A percentile compares a stretch with the other conserved stretches of the same genome.
Evolutionary conservation across 352 stramenopile species (phyloP).

Genomic region (Pythium oligandrum): DNA sequence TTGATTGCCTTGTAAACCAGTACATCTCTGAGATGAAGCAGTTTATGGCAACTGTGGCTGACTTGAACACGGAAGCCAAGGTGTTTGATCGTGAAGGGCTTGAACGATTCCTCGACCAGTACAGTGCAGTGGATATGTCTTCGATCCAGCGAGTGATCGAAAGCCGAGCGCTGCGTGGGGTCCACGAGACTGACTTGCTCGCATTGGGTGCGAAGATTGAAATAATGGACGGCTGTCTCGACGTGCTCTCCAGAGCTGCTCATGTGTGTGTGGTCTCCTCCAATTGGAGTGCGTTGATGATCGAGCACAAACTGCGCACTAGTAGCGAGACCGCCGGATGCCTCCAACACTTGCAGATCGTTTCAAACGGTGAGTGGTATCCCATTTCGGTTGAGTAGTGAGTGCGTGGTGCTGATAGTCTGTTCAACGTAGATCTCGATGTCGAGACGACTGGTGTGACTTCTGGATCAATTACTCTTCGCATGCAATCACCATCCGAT

Average conservation of each 20-base stretch:
- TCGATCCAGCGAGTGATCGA: slow-evolving; percentile 46
- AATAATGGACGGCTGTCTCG: slow-evolving; percentile 25
- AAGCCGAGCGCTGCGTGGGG: slow-evolving; percentile 26
- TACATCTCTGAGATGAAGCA: slow-evolving; percentile 25
- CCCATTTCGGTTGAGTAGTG: too few relatives aligned
- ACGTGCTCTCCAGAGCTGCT: slow-evolving; percentile 20
- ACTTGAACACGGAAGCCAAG: neutral
- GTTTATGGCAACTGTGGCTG: neutral
- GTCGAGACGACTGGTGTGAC: slow-evolving; percentile 30
- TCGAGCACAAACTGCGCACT: slow-evolving; percentile 11
- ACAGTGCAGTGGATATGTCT: slow-evolving; percentile 31
- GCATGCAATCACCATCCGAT: slow-evolving; percentile 49
- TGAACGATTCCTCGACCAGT: slow-evolving; percentile 35
- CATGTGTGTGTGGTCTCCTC: slow-evolving; percentile 44
- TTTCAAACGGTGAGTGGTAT: slow-evolving; percentile 42
- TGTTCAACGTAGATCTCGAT: slow-evolving; percentile 31
- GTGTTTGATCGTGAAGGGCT: slow-evolving; percentile 34
- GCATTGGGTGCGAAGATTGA: slow-evolving; percentile 9
- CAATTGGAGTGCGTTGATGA: slow-evolving; percentile 59
- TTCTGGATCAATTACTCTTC: slow-evolving; percentile 47
- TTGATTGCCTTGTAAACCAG: slow-evolving; percentile 29
- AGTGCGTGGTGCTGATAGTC: too few relatives aligned
- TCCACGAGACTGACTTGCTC: slow-evolving; percentile 17
- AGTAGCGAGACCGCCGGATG: too few relatives aligned
- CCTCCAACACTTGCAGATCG: slow-evolving; percentile 16